phyloP scores from a whole-genome alignment of 2,329 filamentous ascomycete species.

The Daldinia sp. region DNA sequence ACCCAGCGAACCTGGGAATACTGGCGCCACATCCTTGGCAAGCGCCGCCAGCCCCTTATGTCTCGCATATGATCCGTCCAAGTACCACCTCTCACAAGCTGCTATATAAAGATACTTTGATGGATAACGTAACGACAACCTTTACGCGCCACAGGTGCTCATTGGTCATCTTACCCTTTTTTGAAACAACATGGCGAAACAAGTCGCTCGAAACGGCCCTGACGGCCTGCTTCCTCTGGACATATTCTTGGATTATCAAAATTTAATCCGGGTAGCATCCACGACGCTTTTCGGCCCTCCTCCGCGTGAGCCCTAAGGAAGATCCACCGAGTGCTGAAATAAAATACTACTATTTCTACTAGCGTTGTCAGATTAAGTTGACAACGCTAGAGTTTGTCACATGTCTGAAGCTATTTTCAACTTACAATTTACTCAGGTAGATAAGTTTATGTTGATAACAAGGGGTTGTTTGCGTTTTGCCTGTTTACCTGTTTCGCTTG shows the following conservation, averaged over 20 bases:
- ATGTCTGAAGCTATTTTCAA: neutral
- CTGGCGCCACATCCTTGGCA: slow-evolving; percentile 41
- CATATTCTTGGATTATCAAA: slow-evolving; percentile 25
- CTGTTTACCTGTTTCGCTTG: neutral
- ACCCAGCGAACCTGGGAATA: slow-evolving; percentile 35
- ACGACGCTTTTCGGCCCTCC: neutral
- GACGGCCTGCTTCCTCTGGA: slow-evolving; percentile 30
- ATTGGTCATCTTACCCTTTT: slow-evolving; percentile 16
- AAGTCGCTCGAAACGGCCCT: slow-evolving; percentile 28
- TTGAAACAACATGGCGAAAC: slow-evolving; percentile 38
- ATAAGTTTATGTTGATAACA: neutral
- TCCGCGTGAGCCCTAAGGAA: slow-evolving; percentile 6
- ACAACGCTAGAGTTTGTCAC: neutral
- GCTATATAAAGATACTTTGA: slow-evolving; percentile 13
- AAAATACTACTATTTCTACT: neutral
- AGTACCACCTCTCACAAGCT: slow-evolving; percentile 20
- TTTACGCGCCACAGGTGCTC: slow-evolving; percentile 29
- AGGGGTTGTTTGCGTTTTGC: neutral
- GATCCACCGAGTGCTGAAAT: neutral
- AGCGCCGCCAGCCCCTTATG: slow-evolving; percentile 22
- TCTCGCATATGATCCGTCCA: neutral
- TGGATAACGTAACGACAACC: slow-evolving; percentile 1
- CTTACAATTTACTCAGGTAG: neutral
- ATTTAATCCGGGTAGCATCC: slow-evolving; percentile 12
- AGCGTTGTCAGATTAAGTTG: neutral